These are phyloP conservation scores for Hemileccinum impolitum DNA, from an alignment of 768 basidiomycete genomes.

Conservation along the genomic window DNA sequence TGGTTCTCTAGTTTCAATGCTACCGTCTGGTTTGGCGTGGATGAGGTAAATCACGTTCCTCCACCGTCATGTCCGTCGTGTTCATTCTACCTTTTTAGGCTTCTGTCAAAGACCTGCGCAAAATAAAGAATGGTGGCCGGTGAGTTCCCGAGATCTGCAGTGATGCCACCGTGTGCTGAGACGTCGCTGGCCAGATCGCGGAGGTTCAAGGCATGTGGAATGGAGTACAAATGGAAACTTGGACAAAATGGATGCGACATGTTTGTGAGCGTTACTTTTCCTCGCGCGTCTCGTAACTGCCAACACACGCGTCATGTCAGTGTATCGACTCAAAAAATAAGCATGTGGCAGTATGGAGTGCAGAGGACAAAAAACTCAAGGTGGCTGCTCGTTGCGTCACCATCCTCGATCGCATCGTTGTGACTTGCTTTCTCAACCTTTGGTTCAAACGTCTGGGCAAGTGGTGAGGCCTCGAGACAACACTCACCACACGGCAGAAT, in stretches of 20 bases:
- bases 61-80: neutral
- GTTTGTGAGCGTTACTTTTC: conserved; percentile 35
- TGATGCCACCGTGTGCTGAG: conserved; percentile 1
- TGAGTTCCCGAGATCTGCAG: conserved; percentile 22
- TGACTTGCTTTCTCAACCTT: conserved; percentile 51
- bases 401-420: conserved; percentile 48
- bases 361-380: conserved; percentile 36
- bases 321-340: conserved; percentile 49
- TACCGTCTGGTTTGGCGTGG: conserved; percentile 46
- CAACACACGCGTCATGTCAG: conserved; percentile 26
- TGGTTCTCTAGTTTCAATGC: conserved; percentile 47
- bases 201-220: conserved; percentile 46
- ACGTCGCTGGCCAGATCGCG: conserved; percentile 39
- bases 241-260: conserved; percentile 42
- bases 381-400: conserved; percentile 38
- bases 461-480: too few species aligned
- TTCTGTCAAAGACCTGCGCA: conserved; percentile 46
- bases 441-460: conserved; percentile 45
- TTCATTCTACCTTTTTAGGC: conserved; percentile 26
- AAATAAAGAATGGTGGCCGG: conserved; percentile 50
- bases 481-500: too few species aligned
- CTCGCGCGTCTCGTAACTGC: neutral
- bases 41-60: conserved; percentile 33
- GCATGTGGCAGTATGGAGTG: conserved; percentile 46
- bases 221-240: conserved; percentile 59